phyloP scores from a whole-genome alignment of 108 stramenopile species.

The Tribonema minus region DNA sequence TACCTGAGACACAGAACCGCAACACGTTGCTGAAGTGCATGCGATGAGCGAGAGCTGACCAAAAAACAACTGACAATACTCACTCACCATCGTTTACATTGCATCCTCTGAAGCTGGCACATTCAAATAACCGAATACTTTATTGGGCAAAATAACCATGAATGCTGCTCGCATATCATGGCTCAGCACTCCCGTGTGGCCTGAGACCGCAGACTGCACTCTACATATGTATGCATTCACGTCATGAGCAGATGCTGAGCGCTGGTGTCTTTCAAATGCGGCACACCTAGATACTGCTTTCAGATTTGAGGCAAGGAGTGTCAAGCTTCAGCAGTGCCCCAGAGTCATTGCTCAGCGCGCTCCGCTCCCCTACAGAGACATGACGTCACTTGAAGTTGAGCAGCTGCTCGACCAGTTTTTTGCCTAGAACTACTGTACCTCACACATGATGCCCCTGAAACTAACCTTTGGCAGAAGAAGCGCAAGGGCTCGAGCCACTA shows the following conservation, averaged over 20 bases:
- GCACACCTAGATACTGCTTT: not conserved
- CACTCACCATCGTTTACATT: not conserved
- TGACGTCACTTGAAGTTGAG: too few species aligned
- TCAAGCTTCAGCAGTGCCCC: too few species aligned
- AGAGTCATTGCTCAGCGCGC: too few species aligned
- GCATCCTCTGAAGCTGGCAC: not conserved
- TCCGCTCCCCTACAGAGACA: too few species aligned
- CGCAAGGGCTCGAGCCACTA: too few species aligned
- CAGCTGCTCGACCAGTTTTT: too few species aligned
- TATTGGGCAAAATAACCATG: not conserved
- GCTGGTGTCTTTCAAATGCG: not conserved
- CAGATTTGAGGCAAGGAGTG: too few species aligned
- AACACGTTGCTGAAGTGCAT: not conserved
- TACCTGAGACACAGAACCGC: slow-evolving; percentile 63
- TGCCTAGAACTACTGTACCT: too few species aligned
- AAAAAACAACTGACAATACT: not conserved
- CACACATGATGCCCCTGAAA: too few species aligned
- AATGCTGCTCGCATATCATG: not conserved
- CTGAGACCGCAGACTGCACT: not conserved
- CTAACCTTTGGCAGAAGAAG: too few species aligned
- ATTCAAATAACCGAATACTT: not conserved
- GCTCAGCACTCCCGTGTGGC: not conserved
- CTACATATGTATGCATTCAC: not conserved
- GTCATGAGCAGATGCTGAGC: not conserved
- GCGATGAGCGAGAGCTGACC: not conserved